These are phyloP conservation scores for Hypoxylon fragiforme DNA, from an alignment of 495 filamentous ascomycete species.

Conservation along the genomic window DNA sequence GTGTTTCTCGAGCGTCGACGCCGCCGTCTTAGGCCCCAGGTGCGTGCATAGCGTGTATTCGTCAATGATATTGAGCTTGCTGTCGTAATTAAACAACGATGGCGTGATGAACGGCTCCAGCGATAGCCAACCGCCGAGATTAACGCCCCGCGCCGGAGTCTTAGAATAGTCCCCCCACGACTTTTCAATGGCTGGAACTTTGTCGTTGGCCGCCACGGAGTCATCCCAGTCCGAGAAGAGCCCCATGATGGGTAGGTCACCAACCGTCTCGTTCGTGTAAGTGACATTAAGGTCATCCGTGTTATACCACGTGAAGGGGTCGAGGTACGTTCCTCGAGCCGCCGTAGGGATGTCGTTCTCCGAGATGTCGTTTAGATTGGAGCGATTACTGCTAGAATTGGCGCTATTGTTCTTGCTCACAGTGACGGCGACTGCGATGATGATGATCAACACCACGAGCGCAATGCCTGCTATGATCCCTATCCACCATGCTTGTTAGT, in stretches of 20 bases:
- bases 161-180: constrained; percentile 74
- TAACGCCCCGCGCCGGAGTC: constrained; percentile 83
- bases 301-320: constrained; percentile 93
- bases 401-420: constrained; percentile 66
- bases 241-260: constrained; percentile 87
- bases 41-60: constrained; percentile 78
- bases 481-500: constrained; percentile 37
- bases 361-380: constrained; percentile 62
- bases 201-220: constrained; percentile 71
- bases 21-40: constrained; percentile 65
- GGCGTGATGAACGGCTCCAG: constrained; percentile 96
- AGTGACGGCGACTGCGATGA: constrained; percentile 73
- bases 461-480: constrained; percentile 57
- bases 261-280: constrained; percentile 83
- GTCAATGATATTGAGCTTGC: constrained; percentile 70
- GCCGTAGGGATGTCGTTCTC: constrained; percentile 65
- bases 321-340: constrained; percentile 75
- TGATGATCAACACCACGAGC: constrained; percentile 66
- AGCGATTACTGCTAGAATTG: constrained; percentile 42
- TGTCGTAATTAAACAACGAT: constrained; percentile 79
- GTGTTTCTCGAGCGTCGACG: constrained; percentile 76
- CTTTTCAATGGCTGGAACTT: constrained; percentile 77
- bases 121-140: constrained; percentile 91
- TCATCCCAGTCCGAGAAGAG: constrained; percentile 88
- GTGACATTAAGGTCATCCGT: constrained; percentile 93